Evolutionary conservation across 164 flowering plant genomes (phyloP), one percentile per base, ranked within the genome.

Genomic region (Aristolochia californica): DNA sequence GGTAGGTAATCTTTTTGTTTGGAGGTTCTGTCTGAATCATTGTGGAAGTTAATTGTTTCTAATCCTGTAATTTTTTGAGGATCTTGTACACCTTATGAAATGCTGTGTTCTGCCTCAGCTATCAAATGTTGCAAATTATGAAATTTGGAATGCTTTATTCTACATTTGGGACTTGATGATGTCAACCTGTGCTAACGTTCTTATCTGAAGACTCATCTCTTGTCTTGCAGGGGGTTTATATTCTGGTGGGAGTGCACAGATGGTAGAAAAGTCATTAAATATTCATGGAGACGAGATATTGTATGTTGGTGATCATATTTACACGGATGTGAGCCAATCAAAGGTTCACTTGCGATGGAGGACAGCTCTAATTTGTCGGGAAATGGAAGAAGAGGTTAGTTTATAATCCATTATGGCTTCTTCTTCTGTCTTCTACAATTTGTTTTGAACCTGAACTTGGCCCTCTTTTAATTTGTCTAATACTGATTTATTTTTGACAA

Each of bases 181-280:
- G n/a, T 4, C 50, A 47, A 17, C 50, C 43, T 27, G 40, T 27
- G n/a, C n/a, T 1, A 7, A 34, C 11, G 10, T 34, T 34, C 10
- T 34, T 34, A 34, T 34, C 10, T 12, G 40, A 12, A 12, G 10
- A 2, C 10, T 27, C 17, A 53, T 50, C 12, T 66, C 20, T 61
- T 59, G 26, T 58, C 57, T 12, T 66, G 20, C 64, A 89, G 97
- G 98, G 63, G 96, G 95, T 5, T 65, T 91, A 68, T 91, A 91
- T 75, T 91, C 98, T 11, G 98, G 98, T 18, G 98, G 98, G 64
- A 91, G 93, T 70, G 98, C 98, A 61, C 98, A 88, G 75, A 84
- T 91, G 96, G 70, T 91, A 51, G 98, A 91, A 68, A 83, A 75
- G 62, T 91, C 90, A 27, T 74, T 91, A n/a, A 72, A 79, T 55